Evolutionary conservation across 176 grass and related monocot species (phyloP).

Genomic region (Oryza nivara): DNA sequence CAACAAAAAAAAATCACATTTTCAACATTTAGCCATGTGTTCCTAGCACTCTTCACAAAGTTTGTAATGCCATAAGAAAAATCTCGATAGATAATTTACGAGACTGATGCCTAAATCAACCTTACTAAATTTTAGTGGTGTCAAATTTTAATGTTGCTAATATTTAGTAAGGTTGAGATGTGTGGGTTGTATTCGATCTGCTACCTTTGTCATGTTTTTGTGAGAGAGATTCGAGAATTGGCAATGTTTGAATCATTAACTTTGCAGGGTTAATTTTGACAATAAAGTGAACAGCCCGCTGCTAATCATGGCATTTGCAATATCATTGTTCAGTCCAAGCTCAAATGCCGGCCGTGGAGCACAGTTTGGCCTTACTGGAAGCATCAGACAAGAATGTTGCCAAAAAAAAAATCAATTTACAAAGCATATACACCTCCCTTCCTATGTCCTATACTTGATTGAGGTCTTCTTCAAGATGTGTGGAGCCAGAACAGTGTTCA

Average conservation of each 20-base stretch:
- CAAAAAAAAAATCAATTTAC: background rate
- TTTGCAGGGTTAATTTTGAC: too few species aligned
- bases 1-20: too few species aligned
- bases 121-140: too few species aligned
- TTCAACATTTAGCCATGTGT: background rate
- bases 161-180: too few species aligned
- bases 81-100: background rate
- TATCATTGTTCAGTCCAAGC: too few species aligned
- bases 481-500: background rate
- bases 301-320: background rate
- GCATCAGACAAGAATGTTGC: background rate
- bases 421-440: conserved; percentile 24
- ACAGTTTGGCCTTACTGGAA: background rate
- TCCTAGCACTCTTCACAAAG: background rate
- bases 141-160: too few species aligned
- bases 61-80: background rate
- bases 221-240: too few species aligned
- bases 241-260: too few species aligned
- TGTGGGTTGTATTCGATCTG: too few species aligned
- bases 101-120: too few species aligned
- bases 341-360: background rate
- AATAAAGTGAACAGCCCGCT: too few species aligned
- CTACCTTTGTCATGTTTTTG: too few species aligned
- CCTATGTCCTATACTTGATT: background rate
- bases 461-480: conserved; percentile 16